phyloP scores from a whole-genome alignment of 2,329 filamentous ascomycete species.

The Calonectria hongkongensis region DNA sequence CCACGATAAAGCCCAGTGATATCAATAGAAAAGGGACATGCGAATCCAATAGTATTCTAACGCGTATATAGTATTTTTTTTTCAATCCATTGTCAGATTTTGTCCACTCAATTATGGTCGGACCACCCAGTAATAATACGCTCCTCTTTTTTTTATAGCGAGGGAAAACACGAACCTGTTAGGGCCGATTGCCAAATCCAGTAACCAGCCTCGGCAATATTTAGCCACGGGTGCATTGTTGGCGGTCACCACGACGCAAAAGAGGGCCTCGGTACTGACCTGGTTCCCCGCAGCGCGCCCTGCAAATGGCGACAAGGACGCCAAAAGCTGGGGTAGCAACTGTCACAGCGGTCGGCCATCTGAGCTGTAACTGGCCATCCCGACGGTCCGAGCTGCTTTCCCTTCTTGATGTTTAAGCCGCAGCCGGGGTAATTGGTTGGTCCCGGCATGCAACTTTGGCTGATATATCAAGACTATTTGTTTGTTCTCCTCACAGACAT shows the following conservation, averaged over 20 bases:
- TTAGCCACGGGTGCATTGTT: slow-evolving; percentile 29
- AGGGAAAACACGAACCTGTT: not conserved
- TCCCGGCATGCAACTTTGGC: not conserved
- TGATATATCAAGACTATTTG: slow-evolving; percentile 17
- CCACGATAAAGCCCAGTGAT: too few relatives aligned
- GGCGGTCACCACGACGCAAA: slow-evolving; percentile 5
- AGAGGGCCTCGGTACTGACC: slow-evolving; percentile 45
- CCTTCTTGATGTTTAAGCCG: slow-evolving; percentile 33
- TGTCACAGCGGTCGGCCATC: not conserved
- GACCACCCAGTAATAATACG: slow-evolving; percentile 35
- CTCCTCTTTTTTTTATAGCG: not conserved
- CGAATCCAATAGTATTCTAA: too few relatives aligned
- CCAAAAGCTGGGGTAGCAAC: slow-evolving; percentile 36
- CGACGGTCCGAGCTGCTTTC: slow-evolving; percentile 33
- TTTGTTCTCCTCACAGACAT: not conserved
- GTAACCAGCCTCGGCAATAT: slow-evolving; percentile 48
- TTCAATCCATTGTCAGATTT: too few relatives aligned
- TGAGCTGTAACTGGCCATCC: slow-evolving; percentile 23
- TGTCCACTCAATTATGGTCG: not conserved
- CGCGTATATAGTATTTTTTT: too few relatives aligned
- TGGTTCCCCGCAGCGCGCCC: slow-evolving; percentile 46
- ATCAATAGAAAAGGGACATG: too few relatives aligned
- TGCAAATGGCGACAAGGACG: not conserved
- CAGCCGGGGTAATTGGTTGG: slow-evolving; percentile 44
- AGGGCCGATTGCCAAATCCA: slow-evolving; percentile 3